Evolutionary conservation across 805 yeast species (phyloP), one percentile per base, ranked within the genome.

Genomic region (Priceomyces haplophilus): DNA sequence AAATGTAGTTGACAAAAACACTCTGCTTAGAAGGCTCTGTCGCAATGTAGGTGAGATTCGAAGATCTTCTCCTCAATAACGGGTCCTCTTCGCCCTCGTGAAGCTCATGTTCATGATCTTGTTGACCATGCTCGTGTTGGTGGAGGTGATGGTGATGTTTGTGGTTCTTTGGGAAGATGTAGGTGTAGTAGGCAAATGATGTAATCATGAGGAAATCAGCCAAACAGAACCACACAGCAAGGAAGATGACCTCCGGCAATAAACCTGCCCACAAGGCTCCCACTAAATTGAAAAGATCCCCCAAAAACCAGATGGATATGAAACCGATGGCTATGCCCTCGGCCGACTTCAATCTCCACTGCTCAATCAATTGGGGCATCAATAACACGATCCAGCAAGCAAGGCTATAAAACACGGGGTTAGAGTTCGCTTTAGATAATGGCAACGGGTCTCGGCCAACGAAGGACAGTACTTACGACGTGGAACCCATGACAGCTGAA

Each of bases 351-450:
- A 80, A 63, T 41, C 85, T 64, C 89, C 89, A 86, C 63, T 85
- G 91, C 58, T 85, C 95, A 19, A 85, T 74, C 37, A 85, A 71
- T 58, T 85, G 95, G 0, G 95, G 93, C 50, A 86, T 64, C 44
- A 85, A 72, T 32, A 85, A 63, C 11, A 85, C 89, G 10, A 86
- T 73, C 89, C 90, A 86, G 59, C 91, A 83, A 0, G 91, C 88
- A 33, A 85, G 71, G 24, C 81, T 74, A 48, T 38, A 34, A 30
- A 16, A 7, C 43, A 38, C 41, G 34, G 45, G 44, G 43, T 43
- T 42, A 38, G 21, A 29, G 30, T 30, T 20, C 21, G 31, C 34
- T 13, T 16, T 16, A 3, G 27, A 41, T 15, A 34, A 17, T 21
- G 23, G n/a, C 37, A 18, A 12, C 4, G 4, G 19, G 15, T n/a